Evolutionary conservation across 106 monocot species (phyloP).

Genomic region (Triglochin maritima): DNA sequence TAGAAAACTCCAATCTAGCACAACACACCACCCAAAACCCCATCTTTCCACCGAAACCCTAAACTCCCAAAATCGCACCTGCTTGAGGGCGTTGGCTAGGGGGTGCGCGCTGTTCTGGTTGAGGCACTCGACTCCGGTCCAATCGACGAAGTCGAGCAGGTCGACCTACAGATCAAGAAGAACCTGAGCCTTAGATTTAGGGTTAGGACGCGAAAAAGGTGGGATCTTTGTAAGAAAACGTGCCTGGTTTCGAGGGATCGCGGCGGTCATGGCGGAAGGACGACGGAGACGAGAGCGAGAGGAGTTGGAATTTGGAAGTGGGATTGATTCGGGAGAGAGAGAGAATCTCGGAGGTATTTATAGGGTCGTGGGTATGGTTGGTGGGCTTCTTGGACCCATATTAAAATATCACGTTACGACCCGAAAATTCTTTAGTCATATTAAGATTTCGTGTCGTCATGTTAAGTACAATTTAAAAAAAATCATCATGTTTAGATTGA

Average conservation of each 20-base stretch:
- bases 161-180: slow-evolving; percentile 43
- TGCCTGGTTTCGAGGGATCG: slow-evolving; percentile 2
- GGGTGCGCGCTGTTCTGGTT: slow-evolving; percentile 52
- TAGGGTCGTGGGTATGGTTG: too few relatives aligned
- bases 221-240: not conserved
- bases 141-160: slow-evolving; percentile 86
- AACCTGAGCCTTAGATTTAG: not conserved
- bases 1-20: not conserved
- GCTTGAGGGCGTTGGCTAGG: slow-evolving; percentile 68
- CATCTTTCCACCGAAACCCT: too few relatives aligned
- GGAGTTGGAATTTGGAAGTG: not conserved
- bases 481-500: too few relatives aligned
- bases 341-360: too few relatives aligned
- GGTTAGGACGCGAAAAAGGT: too few relatives aligned
- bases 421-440: too few relatives aligned
- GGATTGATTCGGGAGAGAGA: too few relatives aligned
- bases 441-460: too few relatives aligned
- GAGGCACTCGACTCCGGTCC: slow-evolving; percentile 92
- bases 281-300: not conserved
- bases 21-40: not conserved
- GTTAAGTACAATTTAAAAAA: too few relatives aligned
- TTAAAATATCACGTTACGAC: too few relatives aligned
- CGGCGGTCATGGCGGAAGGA: not conserved
- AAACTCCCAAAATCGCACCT: slow-evolving; percentile 22
- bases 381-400: too few relatives aligned